Evolutionary conservation across 2,329 filamentous ascomycete genomes (phyloP), one percentile per base, ranked within the genome.

Genomic region (Proliferodiscus dingleyae): DNA sequence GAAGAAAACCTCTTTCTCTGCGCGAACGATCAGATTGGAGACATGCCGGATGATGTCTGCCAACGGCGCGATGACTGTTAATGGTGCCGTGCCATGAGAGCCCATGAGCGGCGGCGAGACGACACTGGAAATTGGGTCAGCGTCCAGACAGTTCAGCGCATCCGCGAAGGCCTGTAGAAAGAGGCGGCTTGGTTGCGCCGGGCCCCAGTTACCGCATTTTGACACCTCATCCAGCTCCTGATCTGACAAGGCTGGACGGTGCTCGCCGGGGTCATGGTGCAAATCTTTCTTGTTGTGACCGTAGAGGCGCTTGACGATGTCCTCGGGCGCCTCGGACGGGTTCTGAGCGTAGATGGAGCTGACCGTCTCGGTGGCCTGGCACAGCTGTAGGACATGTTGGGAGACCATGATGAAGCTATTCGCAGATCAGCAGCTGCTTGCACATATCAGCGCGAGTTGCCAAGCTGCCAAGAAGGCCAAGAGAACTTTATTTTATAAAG

Each of bases 31-130:
- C 16, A 87, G 69, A 54, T 90, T 89, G 1, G 84, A 80, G 67
- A 87, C 85, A 62, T 90, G 85, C 1, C 84, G 74, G 49, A 78
- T 79, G 22, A 89, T 78, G 60, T 90, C 86, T 0, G 82, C 59
- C 30, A 64, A 73, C 54, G 77, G 76, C 0, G 79, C 82, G 22
- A 90, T 79, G 32, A 89, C 75, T 0, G 83, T 85, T 52, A 90
- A 63, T 0, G 85, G 85, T 7, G 85, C 66, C 0, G 77, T 76
- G 3, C 86, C 87, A 48, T 70, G 72, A 52, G 73, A 78, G 39
- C 80, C 81, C 62, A 76, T 71, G 43, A 84, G 64, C 21, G 74
- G 72, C 9, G 80, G 81, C 16, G 72, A 81, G 36, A 81, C 74
- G 29, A 78, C 30, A 7, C 30, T 16, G 2, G 30, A 33, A 10